Conservation (phyloP, 2,329 filamentous ascomycete genomes). For the Pseudopithomyces chartarum region DNA sequence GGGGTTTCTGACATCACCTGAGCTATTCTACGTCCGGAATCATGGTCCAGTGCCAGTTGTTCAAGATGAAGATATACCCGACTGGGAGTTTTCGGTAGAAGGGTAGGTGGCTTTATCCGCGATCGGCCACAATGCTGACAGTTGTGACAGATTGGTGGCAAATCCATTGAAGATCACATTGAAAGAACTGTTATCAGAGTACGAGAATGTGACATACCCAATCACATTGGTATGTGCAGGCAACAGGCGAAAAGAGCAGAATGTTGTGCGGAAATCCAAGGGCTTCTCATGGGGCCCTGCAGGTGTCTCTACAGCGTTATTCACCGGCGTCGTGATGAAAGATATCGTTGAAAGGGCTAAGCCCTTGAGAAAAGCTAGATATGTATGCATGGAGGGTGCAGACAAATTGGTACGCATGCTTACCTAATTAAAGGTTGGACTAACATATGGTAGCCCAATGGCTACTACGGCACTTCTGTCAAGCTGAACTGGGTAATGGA, state of each 20-base stretch:
- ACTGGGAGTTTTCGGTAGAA: constrained; percentile 84
- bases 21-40: constrained; percentile 90
- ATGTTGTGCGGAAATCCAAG: constrained; percentile 86
- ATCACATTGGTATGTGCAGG: constrained; percentile 91
- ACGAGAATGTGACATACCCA: constrained; percentile 82
- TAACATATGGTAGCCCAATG: constrained; percentile 67
- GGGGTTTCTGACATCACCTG: constrained; percentile 84
- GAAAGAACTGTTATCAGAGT: constrained; percentile 72
- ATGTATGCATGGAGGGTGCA: constrained; percentile 89
- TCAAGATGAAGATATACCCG: constrained; percentile 70
- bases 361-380: constrained; percentile 72
- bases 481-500: constrained; percentile 91
- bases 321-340: constrained; percentile 78
- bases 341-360: constrained; percentile 72
- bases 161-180: constrained; percentile 75
- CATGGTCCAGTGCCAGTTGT: constrained; percentile 83
- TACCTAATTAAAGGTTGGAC: background rate
- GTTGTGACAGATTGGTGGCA: constrained; percentile 66
- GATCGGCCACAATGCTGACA: constrained; percentile 4
- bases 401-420: constrained; percentile 67
- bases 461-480: constrained; percentile 84
- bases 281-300: constrained; percentile 94
- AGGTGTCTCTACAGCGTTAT: constrained; percentile 83
- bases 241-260: constrained; percentile 91
- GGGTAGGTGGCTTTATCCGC: constrained; percentile 53